Conservation (phyloP, 1,139 yeast genomes). For the Blastobotrys serpentis region DNA sequence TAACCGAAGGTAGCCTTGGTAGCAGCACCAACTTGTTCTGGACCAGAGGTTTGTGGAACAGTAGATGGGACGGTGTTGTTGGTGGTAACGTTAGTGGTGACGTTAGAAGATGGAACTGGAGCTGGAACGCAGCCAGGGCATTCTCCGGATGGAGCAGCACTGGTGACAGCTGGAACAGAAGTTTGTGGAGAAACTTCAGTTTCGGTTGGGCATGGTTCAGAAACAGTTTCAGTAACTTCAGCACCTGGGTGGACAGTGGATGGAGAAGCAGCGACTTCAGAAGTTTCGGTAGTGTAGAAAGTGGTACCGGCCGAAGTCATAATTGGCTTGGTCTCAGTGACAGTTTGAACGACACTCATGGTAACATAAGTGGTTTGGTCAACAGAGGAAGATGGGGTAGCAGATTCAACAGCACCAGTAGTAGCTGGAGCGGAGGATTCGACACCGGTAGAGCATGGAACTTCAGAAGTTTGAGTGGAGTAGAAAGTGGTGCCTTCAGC, state of each 20-base stretch:
- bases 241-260: background rate
- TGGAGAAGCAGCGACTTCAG: background rate
- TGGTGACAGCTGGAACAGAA: conserved; percentile 15
- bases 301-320: conserved; percentile 6
- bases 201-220: background rate
- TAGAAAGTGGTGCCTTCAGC: conserved; percentile 13
- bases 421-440: conserved; percentile 15
- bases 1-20: conserved; percentile 12
- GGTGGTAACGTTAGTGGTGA: conserved; percentile 13
- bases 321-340: background rate
- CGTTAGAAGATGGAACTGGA: conserved; percentile 16
- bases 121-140: conserved; percentile 14
- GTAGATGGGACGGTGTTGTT: conserved; percentile 10
- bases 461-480: conserved; percentile 11
- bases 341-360: background rate
- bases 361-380: conserved; percentile 7
- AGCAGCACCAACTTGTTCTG: conserved; percentile 17
- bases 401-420: conserved; percentile 10
- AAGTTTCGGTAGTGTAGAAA: conserved; percentile 1
- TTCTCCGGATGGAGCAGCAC: conserved; percentile 14
- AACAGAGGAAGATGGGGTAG: conserved; percentile 11
- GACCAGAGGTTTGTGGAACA: conserved; percentile 11
- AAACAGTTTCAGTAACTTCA: background rate
- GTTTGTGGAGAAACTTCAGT: conserved; percentile 8
- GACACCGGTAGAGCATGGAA: conserved; percentile 15